Base-by-base conservation (phyloP, 768 basidiomycete genomes). In the Tricholoma bakamatsutake region DNA sequence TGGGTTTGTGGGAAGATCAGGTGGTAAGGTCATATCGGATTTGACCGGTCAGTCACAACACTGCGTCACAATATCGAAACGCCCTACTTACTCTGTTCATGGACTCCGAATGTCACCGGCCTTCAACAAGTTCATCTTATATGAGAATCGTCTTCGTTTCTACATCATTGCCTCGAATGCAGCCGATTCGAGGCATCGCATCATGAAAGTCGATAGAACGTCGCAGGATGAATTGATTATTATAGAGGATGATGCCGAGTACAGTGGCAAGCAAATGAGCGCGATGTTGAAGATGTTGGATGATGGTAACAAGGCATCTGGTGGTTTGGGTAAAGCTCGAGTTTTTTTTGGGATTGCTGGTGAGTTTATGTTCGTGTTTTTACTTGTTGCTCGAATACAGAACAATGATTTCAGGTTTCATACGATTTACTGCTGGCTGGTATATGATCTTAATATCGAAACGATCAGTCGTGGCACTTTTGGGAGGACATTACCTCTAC, bases 401-500 rank as follows among this genome's bases (percentile, higher is more conserved):
- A 30, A 45, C 42, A 24, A 52, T 35, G 7, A 3, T 31, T 33
- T 1, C 60, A 90, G 96, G 96, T 0, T 98, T 99, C 65, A 85
- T 98, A 54, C 82, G 83, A 43, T 98, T 98, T 68, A 97, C 94
- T 2, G 88, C 93, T 1, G 93, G 94, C 8, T 98, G 92, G 90
- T 98, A 98, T 69, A 86, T 98, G 82, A 82, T 99, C 50, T 71
- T 93, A 18, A 85, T 98, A 59, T 83, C 90, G 47, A 92, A 95
- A 67, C 84, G 94, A 40, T 89, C 91, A 7, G 88, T 93, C 6
- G 95, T 98, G 39, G 93, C 94, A 0, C 79, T 99, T 4, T 76
- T 99, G 8, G 97, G 95, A 6, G 96, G 96, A 0, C 94, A 98
- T 66, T 97, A 97, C 64, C 76, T 98, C 39, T 98, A 95, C 64